phyloP scores from a whole-genome alignment of 208 protist species.

The Giardia muris region DNA sequence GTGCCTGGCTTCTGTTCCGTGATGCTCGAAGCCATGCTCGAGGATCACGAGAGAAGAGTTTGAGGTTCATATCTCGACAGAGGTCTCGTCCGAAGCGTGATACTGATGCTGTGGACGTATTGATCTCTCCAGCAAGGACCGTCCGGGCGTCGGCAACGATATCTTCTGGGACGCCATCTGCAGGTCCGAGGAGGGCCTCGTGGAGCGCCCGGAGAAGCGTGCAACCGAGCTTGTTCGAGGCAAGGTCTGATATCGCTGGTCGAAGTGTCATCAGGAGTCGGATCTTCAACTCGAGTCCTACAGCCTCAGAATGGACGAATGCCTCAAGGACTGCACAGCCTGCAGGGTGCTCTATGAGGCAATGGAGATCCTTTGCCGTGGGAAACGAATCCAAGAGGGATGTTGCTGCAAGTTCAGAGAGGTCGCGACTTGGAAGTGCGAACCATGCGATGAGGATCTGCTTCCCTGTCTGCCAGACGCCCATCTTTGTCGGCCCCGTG shows the following conservation, averaged over 20 bases:
- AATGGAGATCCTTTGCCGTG: not conserved
- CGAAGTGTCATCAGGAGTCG: not conserved
- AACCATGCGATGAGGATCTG: not conserved
- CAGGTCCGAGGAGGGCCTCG: not conserved
- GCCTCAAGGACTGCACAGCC: not conserved
- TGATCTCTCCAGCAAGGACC: not conserved
- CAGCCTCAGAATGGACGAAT: not conserved
- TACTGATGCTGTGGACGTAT: not conserved
- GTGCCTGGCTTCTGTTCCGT: not conserved
- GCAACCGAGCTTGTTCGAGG: not conserved
- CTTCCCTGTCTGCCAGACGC: not conserved
- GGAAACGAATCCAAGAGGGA: not conserved
- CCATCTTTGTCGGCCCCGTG: not conserved
- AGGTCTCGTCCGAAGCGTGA: not conserved
- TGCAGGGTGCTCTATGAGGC: not conserved
- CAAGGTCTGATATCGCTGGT: not conserved
- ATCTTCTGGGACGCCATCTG: not conserved
- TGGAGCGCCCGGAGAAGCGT: not conserved
- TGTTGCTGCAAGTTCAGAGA: not conserved
- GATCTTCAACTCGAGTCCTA: not conserved
- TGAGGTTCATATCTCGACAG: not conserved
- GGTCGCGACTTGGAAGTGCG: not conserved
- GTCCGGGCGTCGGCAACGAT: not conserved
- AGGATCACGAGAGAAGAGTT: not conserved
- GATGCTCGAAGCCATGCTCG: not conserved